A percentile compares a stretch with the other conserved stretches of the same genome.
These are phyloP conservation scores for Niebla homalea DNA, from an alignment of 495 filamentous ascomycete species.

Conservation along the genomic window DNA sequence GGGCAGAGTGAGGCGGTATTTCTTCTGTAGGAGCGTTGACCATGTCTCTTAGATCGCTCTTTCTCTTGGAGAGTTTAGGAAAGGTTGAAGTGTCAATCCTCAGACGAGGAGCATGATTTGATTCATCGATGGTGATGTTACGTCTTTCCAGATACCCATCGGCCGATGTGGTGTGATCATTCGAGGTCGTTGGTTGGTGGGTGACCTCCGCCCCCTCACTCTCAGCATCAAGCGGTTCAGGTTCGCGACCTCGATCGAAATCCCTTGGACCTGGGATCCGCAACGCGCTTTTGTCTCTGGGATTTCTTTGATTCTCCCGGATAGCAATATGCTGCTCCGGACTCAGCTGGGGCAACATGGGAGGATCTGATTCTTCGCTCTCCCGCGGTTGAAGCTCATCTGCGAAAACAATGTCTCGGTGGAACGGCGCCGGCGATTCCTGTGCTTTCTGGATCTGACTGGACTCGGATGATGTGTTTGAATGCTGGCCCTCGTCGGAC, in stretches of 20 bases:
- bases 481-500: slow-evolving; percentile 1
- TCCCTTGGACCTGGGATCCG: slow-evolving; percentile 82
- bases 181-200: slow-evolving; percentile 7
- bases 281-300: slow-evolving; percentile 54
- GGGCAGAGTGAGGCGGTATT: slow-evolving; percentile 2
- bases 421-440: slow-evolving; percentile 3
- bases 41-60: slow-evolving; percentile 5
- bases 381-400: slow-evolving; percentile 35
- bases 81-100: slow-evolving; percentile 4
- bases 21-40: slow-evolving; percentile 8
- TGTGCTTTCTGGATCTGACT: not conserved
- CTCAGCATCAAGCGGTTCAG: slow-evolving; percentile 44
- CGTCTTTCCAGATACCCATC: slow-evolving; percentile 15
- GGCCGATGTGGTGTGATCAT: not conserved
- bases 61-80: slow-evolving; percentile 8
- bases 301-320: slow-evolving; percentile 67
- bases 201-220: slow-evolving; percentile 20
- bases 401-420: slow-evolving; percentile 46
- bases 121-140: slow-evolving; percentile 37
- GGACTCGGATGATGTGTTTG: slow-evolving; percentile 10
- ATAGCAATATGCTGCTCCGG: slow-evolving; percentile 77
- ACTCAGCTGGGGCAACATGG: slow-evolving; percentile 38
- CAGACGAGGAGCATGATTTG: slow-evolving; percentile 18
- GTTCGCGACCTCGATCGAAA: slow-evolving; percentile 64
- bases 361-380: slow-evolving; percentile 22